Evolutionary conservation across 208 protist genomes (phyloP).

Genomic region (Naegleria lovaniensis): DNA sequence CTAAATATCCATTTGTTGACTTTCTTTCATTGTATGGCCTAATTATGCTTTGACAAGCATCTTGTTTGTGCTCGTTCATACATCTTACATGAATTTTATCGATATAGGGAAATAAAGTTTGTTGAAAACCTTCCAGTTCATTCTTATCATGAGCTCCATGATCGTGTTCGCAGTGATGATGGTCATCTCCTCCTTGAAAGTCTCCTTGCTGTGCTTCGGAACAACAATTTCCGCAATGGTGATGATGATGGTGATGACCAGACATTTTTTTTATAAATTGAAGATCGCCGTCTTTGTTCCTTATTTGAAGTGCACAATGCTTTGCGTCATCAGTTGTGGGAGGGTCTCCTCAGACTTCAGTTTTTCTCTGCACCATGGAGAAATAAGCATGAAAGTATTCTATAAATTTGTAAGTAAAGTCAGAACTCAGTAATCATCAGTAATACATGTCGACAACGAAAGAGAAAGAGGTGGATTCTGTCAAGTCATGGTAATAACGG

Average conservation of each 20-base stretch:
- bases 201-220: not conserved
- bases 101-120: conserved; percentile 15
- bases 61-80: not conserved
- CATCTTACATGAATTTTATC: not conserved
- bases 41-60: not conserved
- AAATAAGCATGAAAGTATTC: no score
- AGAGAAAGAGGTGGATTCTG: no score
- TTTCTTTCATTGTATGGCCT: not conserved
- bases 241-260: not conserved
- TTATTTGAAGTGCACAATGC: no score
- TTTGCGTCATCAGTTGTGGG: no score
- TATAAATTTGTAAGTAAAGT: no score
- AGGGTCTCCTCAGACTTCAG: no score
- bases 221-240: not conserved
- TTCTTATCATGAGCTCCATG: not conserved
- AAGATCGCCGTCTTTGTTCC: no score
- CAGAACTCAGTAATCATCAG: no score
- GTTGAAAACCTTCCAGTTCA: not conserved
- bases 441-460: no score
- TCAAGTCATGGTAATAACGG: no score
- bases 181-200: not conserved
- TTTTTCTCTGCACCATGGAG: no score
- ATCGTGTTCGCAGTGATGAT: not conserved
- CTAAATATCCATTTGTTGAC: not conserved
- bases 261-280: not conserved